phyloP scores from a whole-genome alignment of 345 rosid genomes.

The Populus alba region DNA sequence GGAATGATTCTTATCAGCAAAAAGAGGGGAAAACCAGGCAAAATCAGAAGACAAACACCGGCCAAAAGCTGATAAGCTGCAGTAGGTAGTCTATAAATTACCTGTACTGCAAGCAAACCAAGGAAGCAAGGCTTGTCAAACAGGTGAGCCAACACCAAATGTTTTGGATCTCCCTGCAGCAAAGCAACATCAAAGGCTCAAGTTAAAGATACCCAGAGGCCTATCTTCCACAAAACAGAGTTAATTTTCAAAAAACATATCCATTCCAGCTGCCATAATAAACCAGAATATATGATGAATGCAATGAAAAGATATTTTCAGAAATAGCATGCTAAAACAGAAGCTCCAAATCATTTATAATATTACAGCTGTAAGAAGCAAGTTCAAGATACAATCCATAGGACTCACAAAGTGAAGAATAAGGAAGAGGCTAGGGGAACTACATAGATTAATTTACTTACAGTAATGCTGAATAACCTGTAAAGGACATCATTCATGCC shows the following conservation, averaged over 20 bases:
- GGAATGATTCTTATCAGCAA: neutral
- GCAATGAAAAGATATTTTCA: neutral
- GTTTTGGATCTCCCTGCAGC: conserved; percentile 76
- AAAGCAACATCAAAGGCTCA: conserved; percentile 1
- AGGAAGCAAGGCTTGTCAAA: conserved; percentile 98
- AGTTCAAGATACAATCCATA: neutral
- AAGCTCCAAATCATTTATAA: neutral
- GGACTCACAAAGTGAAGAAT: neutral
- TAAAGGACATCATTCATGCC: conserved; percentile 98
- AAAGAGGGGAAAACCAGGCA: neutral
- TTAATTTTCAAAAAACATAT: neutral
- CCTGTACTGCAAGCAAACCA: conserved; percentile 86
- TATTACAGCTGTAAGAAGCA: neutral
- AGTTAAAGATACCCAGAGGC: conserved; percentile 8
- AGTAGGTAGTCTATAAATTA: conserved; percentile 8
- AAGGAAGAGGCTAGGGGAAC: neutral
- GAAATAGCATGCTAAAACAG: neutral
- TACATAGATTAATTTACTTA: conserved; percentile 17
- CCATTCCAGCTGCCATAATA: neutral
- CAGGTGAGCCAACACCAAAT: conserved; percentile 80
- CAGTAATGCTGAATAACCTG: conserved; percentile 63
- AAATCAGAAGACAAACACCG: neutral
- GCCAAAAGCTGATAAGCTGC: neutral
- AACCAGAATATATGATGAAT: neutral
- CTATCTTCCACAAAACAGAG: neutral